Evolutionary conservation across 306 rosid genomes (phyloP).

Genomic region (Malus fusca): DNA sequence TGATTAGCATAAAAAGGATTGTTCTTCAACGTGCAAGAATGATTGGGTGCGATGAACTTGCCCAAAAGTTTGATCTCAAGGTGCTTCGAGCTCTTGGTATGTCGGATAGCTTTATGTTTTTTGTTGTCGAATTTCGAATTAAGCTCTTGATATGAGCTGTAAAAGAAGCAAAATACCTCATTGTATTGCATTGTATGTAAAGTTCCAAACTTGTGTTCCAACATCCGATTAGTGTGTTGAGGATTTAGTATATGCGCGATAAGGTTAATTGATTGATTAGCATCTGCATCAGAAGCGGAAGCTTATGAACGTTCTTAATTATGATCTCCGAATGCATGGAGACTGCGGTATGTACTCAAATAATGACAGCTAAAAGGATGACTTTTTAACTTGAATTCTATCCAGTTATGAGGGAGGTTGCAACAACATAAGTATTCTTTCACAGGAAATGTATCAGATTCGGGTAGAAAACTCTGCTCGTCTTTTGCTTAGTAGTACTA

Average conservation of each 20-base stretch:
- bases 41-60: conserved; percentile 40
- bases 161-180: not conserved
- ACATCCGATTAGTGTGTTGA: not conserved
- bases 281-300: not conserved
- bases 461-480: not conserved
- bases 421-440: not conserved
- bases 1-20: conserved; percentile 56
- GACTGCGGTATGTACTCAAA: not conserved
- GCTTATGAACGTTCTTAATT: not conserved
- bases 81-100: conserved; percentile 75
- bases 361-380: not conserved
- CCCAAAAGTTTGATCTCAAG: conserved; percentile 51
- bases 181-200: not conserved
- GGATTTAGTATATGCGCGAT: not conserved
- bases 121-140: not conserved
- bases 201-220: not conserved
- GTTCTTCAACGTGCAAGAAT: conserved; percentile 50
- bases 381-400: not conserved
- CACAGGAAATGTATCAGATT: not conserved
- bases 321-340: not conserved
- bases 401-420: not conserved
- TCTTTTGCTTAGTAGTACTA: not conserved
- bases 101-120: not conserved
- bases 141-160: not conserved
- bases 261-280: not conserved